A percentile compares a stretch with the other conserved stretches of the same genome.
Conservation (phyloP, 2,329 filamentous ascomycete species). For the Knufia fluminis region DNA sequence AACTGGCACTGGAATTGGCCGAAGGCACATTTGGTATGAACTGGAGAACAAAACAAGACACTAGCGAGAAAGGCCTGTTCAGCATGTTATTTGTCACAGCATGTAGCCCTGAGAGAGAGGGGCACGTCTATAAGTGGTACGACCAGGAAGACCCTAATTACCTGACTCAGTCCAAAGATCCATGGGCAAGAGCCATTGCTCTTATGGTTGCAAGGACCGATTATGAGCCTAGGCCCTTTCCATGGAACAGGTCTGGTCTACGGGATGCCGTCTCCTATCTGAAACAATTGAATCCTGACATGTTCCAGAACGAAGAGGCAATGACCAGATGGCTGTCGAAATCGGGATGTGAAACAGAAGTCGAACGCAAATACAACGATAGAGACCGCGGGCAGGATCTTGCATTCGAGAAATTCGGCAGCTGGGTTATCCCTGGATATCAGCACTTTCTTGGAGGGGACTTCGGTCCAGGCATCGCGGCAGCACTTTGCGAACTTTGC, state of each 20-base stretch:
- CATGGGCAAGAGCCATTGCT: background rate
- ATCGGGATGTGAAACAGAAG: too few species aligned
- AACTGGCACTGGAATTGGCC: background rate
- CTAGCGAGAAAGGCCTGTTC: too few species aligned
- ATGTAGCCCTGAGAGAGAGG: too few species aligned
- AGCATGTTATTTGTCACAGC: too few species aligned
- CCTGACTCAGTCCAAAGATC: too few species aligned
- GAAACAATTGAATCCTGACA: too few species aligned
- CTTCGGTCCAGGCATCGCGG: background rate
- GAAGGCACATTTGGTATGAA: background rate
- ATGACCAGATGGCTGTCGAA: too few species aligned
- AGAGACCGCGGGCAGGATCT: background rate
- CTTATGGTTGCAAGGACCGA: background rate
- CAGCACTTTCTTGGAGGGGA: background rate
- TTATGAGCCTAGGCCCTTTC: background rate
- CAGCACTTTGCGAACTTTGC: background rate
- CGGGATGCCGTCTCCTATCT: background rate
- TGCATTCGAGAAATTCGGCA: background rate
- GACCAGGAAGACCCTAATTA: too few species aligned
- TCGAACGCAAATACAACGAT: background rate
- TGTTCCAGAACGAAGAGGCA: too few species aligned
- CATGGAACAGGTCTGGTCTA: background rate
- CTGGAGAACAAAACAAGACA: too few species aligned
- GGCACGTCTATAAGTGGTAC: too few species aligned
- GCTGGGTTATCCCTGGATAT: background rate